Percentiles rank a stretch among this genome's conserved stretches.
Evolutionary conservation across 306 rosid genomes (phyloP).

Genomic region (Malus domestica): ASM211411v1 NC_041791.1:33995001-33995500

Average conservation of each 20-base stretch:
- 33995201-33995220: not conserved
- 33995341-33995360: not conserved
- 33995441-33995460: not conserved
- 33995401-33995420: not conserved
- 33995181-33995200: not conserved
- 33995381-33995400: not conserved
- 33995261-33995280: not conserved
- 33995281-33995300: not conserved
- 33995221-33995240: not conserved
- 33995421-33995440: not conserved
- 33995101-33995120: not conserved
- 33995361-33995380: not conserved
- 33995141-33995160: not conserved
- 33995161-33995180: not conserved
- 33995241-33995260: not conserved
- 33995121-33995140: no score
- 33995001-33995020: not conserved
- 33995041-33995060: not conserved
- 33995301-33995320: not conserved
- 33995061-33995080: not conserved
- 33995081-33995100: not conserved
- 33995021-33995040: not conserved
- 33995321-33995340: not conserved
- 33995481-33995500: not conserved
- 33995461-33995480: not conserved